Evolutionary conservation across 352 stramenopile species (phyloP), one percentile per base, ranked within the genome.

Genomic region (Lagenidium sp.): DNA sequence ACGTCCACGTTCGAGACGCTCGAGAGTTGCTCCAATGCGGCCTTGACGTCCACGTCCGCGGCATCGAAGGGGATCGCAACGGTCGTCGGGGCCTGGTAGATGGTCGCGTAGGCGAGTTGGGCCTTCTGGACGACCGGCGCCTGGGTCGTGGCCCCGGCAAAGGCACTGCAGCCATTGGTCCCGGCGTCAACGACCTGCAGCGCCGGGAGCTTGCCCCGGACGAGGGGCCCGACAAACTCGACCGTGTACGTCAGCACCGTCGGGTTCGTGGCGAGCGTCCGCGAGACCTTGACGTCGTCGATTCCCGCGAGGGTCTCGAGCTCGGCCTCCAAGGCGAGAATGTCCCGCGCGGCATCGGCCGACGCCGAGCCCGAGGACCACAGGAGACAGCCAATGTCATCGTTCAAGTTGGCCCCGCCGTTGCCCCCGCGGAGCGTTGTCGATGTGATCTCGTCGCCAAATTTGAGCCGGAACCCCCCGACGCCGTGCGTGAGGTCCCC

Each of bases 51-150:
- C 24, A 72, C 57, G 23, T 92, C 77, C 13, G 60, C 80, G 5
- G 93, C 92, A 44, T 97, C 76, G 47, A 94, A 97, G 0, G 85
- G 82, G 28, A 98, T 96, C 16, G 77, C 55, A 26, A 56, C 52
- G 0, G 95, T 98, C 11, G 83, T 97, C 25, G 95, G 81, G 1
- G 93, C 76, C 31, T 83, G 74, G 50, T 97, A 98, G 38, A 97
- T 66, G 4, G 87, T 93, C 10, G 86, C 54, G 46, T 68, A 82
- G 4, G 79, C 58, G 1, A 57, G 32, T 29, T 89, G 71, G 12
- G 73, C 47, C 11, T 77, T 71, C 3, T 54, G 53, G 6, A 63
- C 48, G 0, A 57, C 36, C 2, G 49, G 29, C 1, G 47, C 38
- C 0, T 40, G 31, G 3, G 49, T 29, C 0, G 38, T 30, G 13